phyloP scores from a whole-genome alignment of 2,329 filamentous ascomycete genomes.

The Sphaceloma murrayae region DNA sequence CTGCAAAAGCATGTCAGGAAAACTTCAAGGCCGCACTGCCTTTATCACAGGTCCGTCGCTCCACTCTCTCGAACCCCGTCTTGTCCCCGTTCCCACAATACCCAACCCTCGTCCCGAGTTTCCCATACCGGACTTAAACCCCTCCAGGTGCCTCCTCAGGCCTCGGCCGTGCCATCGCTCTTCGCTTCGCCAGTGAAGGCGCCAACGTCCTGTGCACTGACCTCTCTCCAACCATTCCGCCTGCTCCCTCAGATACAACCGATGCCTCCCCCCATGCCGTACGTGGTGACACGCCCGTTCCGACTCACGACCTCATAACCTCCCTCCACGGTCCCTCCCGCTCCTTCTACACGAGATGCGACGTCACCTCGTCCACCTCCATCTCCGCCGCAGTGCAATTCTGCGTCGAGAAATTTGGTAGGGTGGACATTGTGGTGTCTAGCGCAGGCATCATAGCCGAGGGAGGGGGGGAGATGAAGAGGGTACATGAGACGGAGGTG shows the following conservation, averaged over 20 bases:
- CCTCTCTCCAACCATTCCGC: conserved; percentile 25
- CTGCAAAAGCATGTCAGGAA: conserved; percentile 14
- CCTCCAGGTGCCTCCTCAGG: conserved; percentile 25
- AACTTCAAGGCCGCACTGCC: conserved; percentile 16
- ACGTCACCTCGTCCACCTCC: conserved; percentile 27
- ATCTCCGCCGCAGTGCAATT: conserved; percentile 23
- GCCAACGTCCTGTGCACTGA: conserved; percentile 27
- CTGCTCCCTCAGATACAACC: conserved; percentile 23
- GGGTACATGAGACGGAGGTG: conserved; percentile 28
- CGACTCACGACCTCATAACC: conserved; percentile 18
- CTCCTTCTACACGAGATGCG: conserved; percentile 26
- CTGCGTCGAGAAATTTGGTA: conserved; percentile 26
- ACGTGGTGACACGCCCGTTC: too few species aligned
- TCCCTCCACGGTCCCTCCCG: conserved; percentile 18
- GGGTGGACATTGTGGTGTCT: conserved; percentile 31
- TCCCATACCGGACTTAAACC: neutral
- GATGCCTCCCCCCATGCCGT: too few species aligned
- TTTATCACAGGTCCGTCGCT: conserved; percentile 14
- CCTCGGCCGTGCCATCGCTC: conserved; percentile 26
- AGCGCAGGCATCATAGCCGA: conserved; percentile 32
- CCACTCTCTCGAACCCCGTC: too few species aligned
- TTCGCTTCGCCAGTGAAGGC: conserved; percentile 25
- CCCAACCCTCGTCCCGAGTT: too few species aligned
- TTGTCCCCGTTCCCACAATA: too few species aligned
- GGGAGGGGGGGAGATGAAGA: conserved; percentile 23